Base-by-base conservation (phyloP, 306 rosid species). In the Alnus glutinosa region DNA sequence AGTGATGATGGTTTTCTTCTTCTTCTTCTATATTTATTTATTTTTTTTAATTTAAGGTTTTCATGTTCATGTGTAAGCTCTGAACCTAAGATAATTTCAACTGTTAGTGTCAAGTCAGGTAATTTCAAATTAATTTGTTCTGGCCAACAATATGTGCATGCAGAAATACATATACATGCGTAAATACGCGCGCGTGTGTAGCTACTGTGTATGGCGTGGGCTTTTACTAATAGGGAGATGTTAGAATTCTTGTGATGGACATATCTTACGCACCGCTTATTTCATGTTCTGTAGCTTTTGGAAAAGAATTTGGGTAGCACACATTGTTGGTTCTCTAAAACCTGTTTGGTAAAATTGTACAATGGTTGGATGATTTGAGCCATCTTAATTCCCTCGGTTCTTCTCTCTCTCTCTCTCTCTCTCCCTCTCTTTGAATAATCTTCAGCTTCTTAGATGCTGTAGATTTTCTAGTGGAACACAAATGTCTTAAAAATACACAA, bases 1-100 rank as follows among this genome's bases (percentile, higher is more conserved):
- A 66, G 47, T 74, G 19, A 47, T 62, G 71, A 78, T 28, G 63
- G 54, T 73, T 42, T n/a, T 36, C 9, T 66, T 28, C 18, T 14
- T 32, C 16, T 61, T 62, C 69, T 5, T 46, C 28, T 13, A 16
- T 16, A 15, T 8, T 19, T 30, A 36, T 39, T 15, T 75, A 54
- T 64, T 7, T 15, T 75, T 62, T 64, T 7, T 42, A 73, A 80
- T 70, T 49, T 36, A 15, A 15, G 49, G 11, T 18, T 6, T 37
- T 14, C 28, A 30, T 66, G 13, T 42, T 14, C 39, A 13, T 6
- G 1, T 57, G 8, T 57, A 18, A 37, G 71, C 18, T 63, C 12
- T 63, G 44, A 63, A 30, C 8, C 3, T 63, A 13, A 12, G 11
- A 68, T 68, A 39, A 42, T 68, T 67, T 67, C 49, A 18, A 42